phyloP scores from a whole-genome alignment of 345 rosid genomes.

The Murraya paniculata region DNA sequence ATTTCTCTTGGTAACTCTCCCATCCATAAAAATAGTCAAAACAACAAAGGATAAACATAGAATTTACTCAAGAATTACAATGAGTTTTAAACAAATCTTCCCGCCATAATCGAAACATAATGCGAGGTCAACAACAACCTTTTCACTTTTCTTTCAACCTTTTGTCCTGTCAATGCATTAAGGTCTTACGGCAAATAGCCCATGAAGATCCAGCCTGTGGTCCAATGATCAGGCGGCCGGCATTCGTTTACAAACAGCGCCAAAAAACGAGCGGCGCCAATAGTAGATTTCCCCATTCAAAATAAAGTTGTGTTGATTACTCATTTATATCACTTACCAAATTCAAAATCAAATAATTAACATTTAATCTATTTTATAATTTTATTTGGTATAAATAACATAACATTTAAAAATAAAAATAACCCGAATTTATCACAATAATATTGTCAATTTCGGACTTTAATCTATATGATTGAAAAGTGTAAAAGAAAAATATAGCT shows the following conservation, averaged over 20 bases:
- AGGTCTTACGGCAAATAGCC: not conserved
- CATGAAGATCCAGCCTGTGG: not conserved
- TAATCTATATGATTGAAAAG: too few species aligned
- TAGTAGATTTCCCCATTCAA: not conserved
- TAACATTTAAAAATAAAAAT: not conserved
- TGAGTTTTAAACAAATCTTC: too few species aligned
- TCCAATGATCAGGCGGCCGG: not conserved
- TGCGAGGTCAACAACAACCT: too few species aligned
- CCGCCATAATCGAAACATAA: too few species aligned
- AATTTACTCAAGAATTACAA: too few species aligned
- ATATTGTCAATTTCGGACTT: not conserved
- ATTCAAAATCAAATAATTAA: not conserved
- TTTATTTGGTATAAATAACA: not conserved
- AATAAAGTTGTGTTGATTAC: not conserved
- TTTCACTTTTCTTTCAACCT: too few species aligned
- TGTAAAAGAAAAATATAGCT: not conserved
- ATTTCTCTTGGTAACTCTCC: too few species aligned
- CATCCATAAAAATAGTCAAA: too few species aligned
- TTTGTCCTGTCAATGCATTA: not conserved
- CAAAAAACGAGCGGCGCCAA: not conserved
- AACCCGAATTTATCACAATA: not conserved
- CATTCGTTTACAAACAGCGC: not conserved
- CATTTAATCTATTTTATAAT: too few species aligned
- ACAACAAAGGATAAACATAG: too few species aligned
- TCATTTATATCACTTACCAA: not conserved